Conservation (phyloP, 1,284 basidiomycete species). For the Ganoderma lingzhi region DNA sequence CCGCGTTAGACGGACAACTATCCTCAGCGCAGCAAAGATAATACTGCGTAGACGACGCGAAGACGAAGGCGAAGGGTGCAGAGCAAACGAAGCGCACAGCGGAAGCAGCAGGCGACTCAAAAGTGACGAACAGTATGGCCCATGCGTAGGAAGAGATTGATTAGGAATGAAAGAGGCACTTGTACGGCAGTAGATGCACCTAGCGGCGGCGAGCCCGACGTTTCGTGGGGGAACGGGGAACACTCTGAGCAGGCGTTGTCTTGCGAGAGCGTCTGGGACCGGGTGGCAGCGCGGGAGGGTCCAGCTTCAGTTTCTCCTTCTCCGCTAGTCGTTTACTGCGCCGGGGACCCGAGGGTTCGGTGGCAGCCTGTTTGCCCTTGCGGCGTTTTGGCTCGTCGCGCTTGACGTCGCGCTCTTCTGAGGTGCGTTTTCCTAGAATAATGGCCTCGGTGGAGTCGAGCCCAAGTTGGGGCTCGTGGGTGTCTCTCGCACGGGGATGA, state of each 20-base stretch:
- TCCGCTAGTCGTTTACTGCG: neutral
- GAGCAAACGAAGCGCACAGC: neutral
- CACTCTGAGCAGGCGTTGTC: neutral
- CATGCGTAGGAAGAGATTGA: neutral
- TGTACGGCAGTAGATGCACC: neutral
- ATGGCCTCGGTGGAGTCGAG: slow-evolving; percentile 1
- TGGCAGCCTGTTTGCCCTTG: neutral
- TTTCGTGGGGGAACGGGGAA: no score
- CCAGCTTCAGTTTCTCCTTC: neutral
- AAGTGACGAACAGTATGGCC: neutral
- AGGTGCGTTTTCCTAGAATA: neutral
- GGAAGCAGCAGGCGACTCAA: neutral
- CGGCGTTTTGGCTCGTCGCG: neutral
- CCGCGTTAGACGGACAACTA: neutral
- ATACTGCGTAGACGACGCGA: neutral
- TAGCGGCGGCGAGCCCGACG: neutral
- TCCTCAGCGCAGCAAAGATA: neutral
- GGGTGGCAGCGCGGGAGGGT: neutral
- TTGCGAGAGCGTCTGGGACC: neutral
- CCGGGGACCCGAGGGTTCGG: neutral
- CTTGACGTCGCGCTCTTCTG: slow-evolving; percentile 3
- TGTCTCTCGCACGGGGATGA: neutral
- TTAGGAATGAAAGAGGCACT: neutral
- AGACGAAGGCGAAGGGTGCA: neutral
- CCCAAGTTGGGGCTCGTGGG: neutral